Evolutionary conservation across 1,139 yeast genomes (phyloP), one percentile per base, ranked within the genome.

Genomic region (Yamadazyma epiphylla): DNA sequence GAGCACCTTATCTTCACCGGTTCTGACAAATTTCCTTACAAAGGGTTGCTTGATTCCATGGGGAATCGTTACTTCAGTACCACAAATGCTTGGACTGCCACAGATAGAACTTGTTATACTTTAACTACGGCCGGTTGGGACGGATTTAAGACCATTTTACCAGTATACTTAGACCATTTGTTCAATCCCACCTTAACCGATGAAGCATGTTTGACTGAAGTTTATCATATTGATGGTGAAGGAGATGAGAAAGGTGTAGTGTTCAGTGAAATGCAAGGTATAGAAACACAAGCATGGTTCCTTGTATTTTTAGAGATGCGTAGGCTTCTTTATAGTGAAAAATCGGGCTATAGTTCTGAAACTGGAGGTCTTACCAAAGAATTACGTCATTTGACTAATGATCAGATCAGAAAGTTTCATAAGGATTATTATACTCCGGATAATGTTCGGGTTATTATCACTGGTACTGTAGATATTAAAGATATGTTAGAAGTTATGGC

Each of bases 1-100:
- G 98, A 94, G 57, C 99, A 94, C 59, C 66, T 94, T 51, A 72
- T 91, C 24, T 94, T 94, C 53, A 85, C 89, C 95, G 99, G 99
- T 1, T 85, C 96, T 3, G 68, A 81, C 38, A 77, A 80, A 36
- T 87, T 80, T 45, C 98, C 98, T 0, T 89, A 81, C 55, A 91
- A 91, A 55, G 98, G 98, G 4, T 64, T 89, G 31, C 65, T 94
- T 29, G 98, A 94, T 48, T 80, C 80, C 6, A 69, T 89, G 34
- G 96, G 97, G 5, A 87, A 88, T 51, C 61, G 87, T 35, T 80
- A 88, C 43, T 83, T 83, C 55, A 84, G 96, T 1, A 70, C 79
- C 6, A 94, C 98, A 1, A 94, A 94, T 51, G 99, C 99, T 0
- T 89, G 96, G 96, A 91, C 99, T 0, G 88, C 83, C 1, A 85